Conservation (phyloP, 1,284 basidiomycete species). For the Trametes polyzona region DNA sequence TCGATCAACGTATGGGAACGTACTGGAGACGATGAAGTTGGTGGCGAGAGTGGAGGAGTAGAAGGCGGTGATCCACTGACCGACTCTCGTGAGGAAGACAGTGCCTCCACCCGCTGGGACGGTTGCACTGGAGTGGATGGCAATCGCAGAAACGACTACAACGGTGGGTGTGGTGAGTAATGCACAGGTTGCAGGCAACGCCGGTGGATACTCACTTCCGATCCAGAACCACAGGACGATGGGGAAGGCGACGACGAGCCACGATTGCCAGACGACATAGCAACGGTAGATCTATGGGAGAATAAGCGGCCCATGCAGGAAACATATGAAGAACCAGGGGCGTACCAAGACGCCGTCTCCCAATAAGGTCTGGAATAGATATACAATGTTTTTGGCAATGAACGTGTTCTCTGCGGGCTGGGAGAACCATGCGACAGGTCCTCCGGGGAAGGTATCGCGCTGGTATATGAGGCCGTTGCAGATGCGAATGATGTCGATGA, state of each 20-base stretch:
- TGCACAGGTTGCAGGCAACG: background rate
- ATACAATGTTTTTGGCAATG: constrained; percentile 29
- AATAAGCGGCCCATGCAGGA: background rate
- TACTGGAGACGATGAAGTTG: constrained; percentile 27
- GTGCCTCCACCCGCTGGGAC: constrained; percentile 5
- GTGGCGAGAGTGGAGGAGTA: constrained; percentile 23
- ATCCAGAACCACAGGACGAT: constrained; percentile 10
- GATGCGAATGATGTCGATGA: constrained; percentile 28
- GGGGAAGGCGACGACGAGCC: constrained; percentile 23
- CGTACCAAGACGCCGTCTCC: constrained; percentile 28
- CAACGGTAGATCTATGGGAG: constrained; percentile 29
- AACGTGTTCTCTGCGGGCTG: constrained; percentile 25
- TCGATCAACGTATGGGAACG: background rate
- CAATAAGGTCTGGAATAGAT: constrained; percentile 27
- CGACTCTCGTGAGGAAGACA: constrained; percentile 22
- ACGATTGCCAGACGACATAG: constrained; percentile 30
- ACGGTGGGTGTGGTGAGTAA: no score
- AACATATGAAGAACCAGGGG: background rate
- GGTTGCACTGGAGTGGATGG: constrained; percentile 4
- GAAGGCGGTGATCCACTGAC: constrained; percentile 30
- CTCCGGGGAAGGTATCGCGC: constrained; percentile 25
- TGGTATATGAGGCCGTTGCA: constrained; percentile 29
- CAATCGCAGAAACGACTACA: background rate
- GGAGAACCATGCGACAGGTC: constrained; percentile 27
- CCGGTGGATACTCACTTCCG: background rate